Evolutionary conservation across 768 basidiomycete species (phyloP).

Genomic region (Gloeostereum incarnatum): DNA sequence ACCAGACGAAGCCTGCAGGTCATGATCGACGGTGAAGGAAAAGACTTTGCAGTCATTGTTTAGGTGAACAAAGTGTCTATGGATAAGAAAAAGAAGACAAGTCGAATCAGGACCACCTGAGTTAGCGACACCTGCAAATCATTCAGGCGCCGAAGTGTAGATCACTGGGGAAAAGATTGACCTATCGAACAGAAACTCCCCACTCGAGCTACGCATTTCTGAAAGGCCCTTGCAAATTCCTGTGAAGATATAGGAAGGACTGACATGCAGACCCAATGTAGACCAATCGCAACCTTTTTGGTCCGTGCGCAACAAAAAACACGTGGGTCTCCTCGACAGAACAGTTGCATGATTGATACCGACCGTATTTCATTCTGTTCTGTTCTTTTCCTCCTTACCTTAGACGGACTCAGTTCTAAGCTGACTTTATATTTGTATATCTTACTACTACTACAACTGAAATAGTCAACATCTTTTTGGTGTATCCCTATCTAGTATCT

Average conservation of each 20-base stretch:
- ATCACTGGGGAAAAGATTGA: slow-evolving; percentile 12
- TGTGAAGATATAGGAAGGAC: slow-evolving; percentile 8
- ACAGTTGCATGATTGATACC: too few species aligned
- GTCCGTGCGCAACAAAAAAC: too few species aligned
- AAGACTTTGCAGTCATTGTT: slow-evolving; percentile 3
- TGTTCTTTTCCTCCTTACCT: too few species aligned
- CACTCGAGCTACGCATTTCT: slow-evolving; percentile 32
- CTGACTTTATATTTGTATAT: too few species aligned
- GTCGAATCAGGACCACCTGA: slow-evolving; percentile 83
- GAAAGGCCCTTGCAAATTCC: slow-evolving; percentile 24
- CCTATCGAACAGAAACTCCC: slow-evolving; percentile 44
- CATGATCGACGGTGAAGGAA: slow-evolving; percentile 35
- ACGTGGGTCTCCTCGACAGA: too few species aligned
- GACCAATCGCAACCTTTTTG: too few species aligned
- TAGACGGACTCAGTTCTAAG: too few species aligned
- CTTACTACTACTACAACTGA: too few species aligned
- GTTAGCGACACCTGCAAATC: slow-evolving; percentile 54
- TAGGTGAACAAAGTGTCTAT: slow-evolving; percentile 26
- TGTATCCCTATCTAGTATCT: too few species aligned
- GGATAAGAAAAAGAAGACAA: slow-evolving; percentile 63
- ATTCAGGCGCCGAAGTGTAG: neutral
- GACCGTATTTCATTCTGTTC: too few species aligned
- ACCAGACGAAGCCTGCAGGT: slow-evolving; percentile 48
- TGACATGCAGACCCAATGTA: too few species aligned
- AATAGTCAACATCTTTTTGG: too few species aligned